Evolutionary conservation across 1,284 basidiomycete genomes (phyloP).

Genomic region (Ustilago lituana): DNA sequence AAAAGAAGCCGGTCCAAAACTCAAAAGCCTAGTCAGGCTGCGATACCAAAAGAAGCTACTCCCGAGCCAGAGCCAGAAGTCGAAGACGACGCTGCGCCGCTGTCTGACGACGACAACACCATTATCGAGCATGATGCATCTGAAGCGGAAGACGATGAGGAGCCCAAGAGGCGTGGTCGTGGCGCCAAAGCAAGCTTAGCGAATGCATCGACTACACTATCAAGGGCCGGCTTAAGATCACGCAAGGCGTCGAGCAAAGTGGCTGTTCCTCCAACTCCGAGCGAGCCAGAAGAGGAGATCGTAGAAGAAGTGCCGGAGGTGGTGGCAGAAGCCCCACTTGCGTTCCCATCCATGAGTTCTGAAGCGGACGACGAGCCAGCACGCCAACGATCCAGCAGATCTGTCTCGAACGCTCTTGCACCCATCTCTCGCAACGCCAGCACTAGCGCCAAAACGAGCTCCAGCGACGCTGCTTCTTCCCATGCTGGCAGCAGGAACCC

Average conservation of each 20-base stretch:
- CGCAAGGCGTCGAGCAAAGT: constrained; percentile 20
- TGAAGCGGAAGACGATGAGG: constrained; percentile 13
- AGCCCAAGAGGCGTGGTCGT: constrained; percentile 24
- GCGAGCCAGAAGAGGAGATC: not conserved
- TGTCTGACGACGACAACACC: constrained; percentile 14
- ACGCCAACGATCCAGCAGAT: constrained; percentile 11
- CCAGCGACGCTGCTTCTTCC: not conserved
- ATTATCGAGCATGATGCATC: constrained; percentile 23
- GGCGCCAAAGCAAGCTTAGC: constrained; percentile 14
- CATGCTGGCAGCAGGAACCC: constrained; percentile 5
- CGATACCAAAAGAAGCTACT: constrained; percentile 1
- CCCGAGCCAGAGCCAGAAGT: constrained; percentile 15
- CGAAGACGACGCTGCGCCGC: constrained; percentile 10
- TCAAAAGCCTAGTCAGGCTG: constrained; percentile 32
- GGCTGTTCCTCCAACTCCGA: not conserved
- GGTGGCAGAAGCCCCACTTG: not conserved
- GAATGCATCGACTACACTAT: constrained; percentile 7
- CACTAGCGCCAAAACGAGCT: not conserved
- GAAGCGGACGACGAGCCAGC: constrained; percentile 17
- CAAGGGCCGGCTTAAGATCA: constrained; percentile 11
- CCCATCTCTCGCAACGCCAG: constrained; percentile 1
- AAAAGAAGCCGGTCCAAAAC: constrained; percentile 39
- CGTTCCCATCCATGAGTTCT: constrained; percentile 27
- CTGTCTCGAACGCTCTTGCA: constrained; percentile 10
- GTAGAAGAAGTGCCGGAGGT: not conserved